Base-by-base conservation (phyloP, 106 monocot species). In the Dendrobium chrysotoxum region DNA sequence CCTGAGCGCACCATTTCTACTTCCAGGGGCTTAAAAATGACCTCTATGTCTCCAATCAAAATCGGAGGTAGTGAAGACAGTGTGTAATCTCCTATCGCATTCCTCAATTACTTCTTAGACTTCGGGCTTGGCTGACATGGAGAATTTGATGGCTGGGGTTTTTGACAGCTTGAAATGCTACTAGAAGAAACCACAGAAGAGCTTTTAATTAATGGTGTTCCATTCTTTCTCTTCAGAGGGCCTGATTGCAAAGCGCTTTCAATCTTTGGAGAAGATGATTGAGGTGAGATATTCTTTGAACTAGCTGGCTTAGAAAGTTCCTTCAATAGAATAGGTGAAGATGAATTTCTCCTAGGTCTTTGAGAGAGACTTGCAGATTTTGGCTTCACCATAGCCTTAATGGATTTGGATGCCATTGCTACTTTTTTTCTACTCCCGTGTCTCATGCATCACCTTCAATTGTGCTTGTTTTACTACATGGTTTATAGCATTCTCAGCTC, bases 291-390 rank as follows among this genome's bases (percentile, higher is more conserved):
- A 75, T 93, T 95, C 80, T 81, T 95, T 41, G 88, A 30, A 83
- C 73, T 58, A 64, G 73, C 76, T 75, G 88, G 46, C 76, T 89
- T 99, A 77, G 85, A 45, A 64, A 10, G 75, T 66, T 92, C 89
- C 81, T 87, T 98, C 16, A 85, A 73, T 53, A 90, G 53, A 47
- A 89, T 83, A 4, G 92, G 88, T 15, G 98, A 91, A 78, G 98
- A 83, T 23, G 92, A 95, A 86, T 95, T 99, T 83, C 92, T 92
- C 25, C 93, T 84, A 45, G 89, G 79, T 76, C 71, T 92, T 99
- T 91, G 91, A 81, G 86, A 80, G 44, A 73, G 42, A 68, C 28
- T 75, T 28, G 77, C 41, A 47, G 84, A 76, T 79, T 90, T 86
- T 71, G 39, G 78, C 76, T 89, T 97, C 53, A 83, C 77, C 35